Conservation (phyloP, 1,139 yeast species). For the Geotrichum phurueaensis region DNA sequence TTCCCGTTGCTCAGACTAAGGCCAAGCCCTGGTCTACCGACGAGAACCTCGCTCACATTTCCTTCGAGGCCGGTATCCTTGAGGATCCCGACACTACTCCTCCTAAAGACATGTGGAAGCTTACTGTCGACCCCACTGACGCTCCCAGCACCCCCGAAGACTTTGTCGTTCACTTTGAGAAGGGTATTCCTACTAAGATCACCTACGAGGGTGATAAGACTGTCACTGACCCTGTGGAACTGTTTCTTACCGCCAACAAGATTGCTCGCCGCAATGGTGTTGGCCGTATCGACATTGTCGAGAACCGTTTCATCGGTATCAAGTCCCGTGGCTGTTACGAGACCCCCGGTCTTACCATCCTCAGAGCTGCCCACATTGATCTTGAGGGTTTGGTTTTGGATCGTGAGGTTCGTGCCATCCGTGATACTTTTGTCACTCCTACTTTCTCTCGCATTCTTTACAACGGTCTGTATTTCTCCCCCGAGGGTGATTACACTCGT, state of each 20-base stretch:
- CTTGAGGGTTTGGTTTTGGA: conserved; percentile 94
- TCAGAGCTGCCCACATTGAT: conserved; percentile 91
- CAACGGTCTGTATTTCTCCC: conserved; percentile 97
- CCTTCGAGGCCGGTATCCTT: conserved; percentile 97
- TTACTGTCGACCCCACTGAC: conserved; percentile 89
- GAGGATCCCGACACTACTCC: conserved; percentile 98
- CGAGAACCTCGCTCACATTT: conserved; percentile 97
- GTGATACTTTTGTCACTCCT: conserved; percentile 94
- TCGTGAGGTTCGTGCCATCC: conserved; percentile 94
- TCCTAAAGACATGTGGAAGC: conserved; percentile 99
- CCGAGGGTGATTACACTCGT: conserved; percentile 95
- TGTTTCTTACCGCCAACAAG: conserved; percentile 86
- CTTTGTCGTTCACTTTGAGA: conserved; percentile 70
- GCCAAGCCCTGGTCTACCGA: conserved; percentile 99
- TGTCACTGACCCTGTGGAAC: conserved; percentile 81
- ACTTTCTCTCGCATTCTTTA: conserved; percentile 83
- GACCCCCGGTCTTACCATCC: conserved; percentile 94
- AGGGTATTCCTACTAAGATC: conserved; percentile 85
- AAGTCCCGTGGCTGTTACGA: conserved; percentile 99
- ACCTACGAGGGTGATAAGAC: conserved; percentile 55
- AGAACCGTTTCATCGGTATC: conserved; percentile 96
- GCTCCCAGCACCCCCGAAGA: conserved; percentile 94
- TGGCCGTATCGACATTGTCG: conserved; percentile 98
- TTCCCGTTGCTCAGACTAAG: conserved; percentile 94
- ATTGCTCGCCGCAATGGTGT: conserved; percentile 99